Evolutionary conservation across 805 yeast genomes (phyloP).

Genomic region (Naumovozyma dairenensis): DNA sequence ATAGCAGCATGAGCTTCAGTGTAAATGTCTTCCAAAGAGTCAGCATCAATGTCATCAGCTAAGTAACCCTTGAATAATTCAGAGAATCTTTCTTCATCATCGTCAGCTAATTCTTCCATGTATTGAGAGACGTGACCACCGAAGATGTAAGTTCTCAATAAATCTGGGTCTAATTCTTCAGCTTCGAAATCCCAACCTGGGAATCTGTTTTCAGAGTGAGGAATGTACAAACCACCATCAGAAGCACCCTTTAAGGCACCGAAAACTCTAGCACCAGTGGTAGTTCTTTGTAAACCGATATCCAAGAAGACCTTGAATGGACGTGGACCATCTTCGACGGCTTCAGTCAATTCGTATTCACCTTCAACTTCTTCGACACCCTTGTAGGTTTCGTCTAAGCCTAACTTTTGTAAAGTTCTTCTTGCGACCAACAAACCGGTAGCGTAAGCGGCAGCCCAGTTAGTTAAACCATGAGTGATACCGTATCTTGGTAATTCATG

Average conservation of each 20-base stretch:
- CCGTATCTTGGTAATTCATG: conserved; percentile 98
- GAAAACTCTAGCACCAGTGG: conserved; percentile 99
- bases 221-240: conserved; percentile 98
- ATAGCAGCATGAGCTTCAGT: conserved; percentile 86
- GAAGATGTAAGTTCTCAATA: conserved; percentile 96
- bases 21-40: conserved; percentile 92
- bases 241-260: conserved; percentile 99
- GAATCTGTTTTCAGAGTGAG: conserved; percentile 99
- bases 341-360: conserved; percentile 97
- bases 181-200: conserved; percentile 99
- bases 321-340: conserved; percentile 98
- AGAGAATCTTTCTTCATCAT: conserved; percentile 99
- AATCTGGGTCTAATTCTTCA: conserved; percentile 96
- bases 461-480: conserved; percentile 95
- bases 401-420: conserved; percentile 96
- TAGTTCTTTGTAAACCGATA: conserved; percentile 99
- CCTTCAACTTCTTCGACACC: conserved; percentile 99
- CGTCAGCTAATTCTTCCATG: conserved; percentile 99
- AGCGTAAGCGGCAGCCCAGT: conserved; percentile 99
- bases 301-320: conserved; percentile 99
- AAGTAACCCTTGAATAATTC: conserved; percentile 92
- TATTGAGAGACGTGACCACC: conserved; percentile 99
- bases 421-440: conserved; percentile 97
- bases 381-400: conserved; percentile 92
- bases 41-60: conserved; percentile 95